These are phyloP conservation scores for Cladophialophora exuberans DNA, from an alignment of 2,329 filamentous ascomycete species.

Conservation along the genomic window DNA sequence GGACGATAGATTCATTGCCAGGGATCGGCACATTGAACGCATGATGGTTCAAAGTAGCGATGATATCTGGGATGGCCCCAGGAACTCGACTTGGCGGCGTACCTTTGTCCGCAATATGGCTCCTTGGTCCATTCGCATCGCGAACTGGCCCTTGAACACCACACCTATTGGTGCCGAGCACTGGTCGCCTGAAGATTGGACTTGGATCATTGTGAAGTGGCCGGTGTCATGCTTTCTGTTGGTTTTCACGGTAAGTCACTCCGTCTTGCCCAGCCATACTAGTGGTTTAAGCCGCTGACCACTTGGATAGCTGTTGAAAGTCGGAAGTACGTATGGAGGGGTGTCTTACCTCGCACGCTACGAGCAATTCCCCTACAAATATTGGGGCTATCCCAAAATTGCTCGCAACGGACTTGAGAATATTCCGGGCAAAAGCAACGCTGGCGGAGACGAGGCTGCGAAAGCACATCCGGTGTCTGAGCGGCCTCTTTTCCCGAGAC, in stretches of 20 bases:
- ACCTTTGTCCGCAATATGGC: constrained; percentile 16
- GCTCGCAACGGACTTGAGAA: constrained; percentile 13
- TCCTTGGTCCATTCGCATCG: constrained; percentile 9
- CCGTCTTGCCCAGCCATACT: neutral
- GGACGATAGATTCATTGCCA: constrained; percentile 10
- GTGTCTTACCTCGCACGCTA: constrained; percentile 1
- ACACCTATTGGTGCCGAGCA: constrained; percentile 1
- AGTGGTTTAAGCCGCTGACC: neutral
- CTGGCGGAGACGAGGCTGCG: neutral
- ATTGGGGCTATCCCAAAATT: constrained; percentile 16
- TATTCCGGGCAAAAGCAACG: neutral
- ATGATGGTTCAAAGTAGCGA: constrained; percentile 18
- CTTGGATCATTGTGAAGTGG: constrained; percentile 11
- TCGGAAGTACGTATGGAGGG: neutral
- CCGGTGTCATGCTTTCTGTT: constrained; percentile 10
- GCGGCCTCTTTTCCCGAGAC: constrained; percentile 15
- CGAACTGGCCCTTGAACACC: constrained; percentile 18
- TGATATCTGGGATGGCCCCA: constrained; percentile 8
- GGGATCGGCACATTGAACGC: constrained; percentile 6
- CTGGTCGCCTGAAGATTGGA: constrained; percentile 9
- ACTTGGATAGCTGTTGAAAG: neutral
- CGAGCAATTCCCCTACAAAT: constrained; percentile 4
- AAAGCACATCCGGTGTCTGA: constrained; percentile 11
- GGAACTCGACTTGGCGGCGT: constrained; percentile 15
- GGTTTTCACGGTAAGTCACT: constrained; percentile 1